Percentiles rank a stretch among this genome's conserved stretches.
Evolutionary conservation across 768 basidiomycete genomes (phyloP).

Genomic region (Lentinula sp.): DNA sequence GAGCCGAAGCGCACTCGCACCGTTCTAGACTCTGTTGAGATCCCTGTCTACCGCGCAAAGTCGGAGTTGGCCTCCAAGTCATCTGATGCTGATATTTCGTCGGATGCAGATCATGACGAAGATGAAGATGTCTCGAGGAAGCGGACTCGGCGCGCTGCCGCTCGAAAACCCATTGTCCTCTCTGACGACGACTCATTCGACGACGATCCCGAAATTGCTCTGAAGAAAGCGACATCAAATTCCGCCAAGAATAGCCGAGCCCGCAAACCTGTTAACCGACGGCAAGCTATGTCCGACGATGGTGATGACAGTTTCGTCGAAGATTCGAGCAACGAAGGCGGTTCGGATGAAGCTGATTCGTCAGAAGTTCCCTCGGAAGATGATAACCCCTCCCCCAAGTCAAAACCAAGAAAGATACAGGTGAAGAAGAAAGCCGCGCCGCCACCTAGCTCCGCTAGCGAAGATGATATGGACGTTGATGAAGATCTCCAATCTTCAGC

Average conservation of each 20-base stretch:
- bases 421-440: constrained; percentile 16
- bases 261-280: not conserved
- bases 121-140: constrained; percentile 29
- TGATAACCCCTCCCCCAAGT: constrained; percentile 20
- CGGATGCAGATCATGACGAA: constrained; percentile 27
- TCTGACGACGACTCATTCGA: constrained; percentile 40
- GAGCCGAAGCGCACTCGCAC: not conserved
- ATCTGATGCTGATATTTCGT: constrained; percentile 21
- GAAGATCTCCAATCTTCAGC: constrained; percentile 28
- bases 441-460: constrained; percentile 18
- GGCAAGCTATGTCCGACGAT: not conserved
- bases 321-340: not conserved
- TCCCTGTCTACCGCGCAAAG: not conserved
- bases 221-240: constrained; percentile 9
- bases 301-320: constrained; percentile 10
- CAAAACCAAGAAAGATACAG: constrained; percentile 19
- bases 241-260: not conserved
- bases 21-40: constrained; percentile 8
- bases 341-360: constrained; percentile 24
- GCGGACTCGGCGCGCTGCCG: constrained; percentile 32
- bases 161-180: constrained; percentile 39
- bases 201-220: constrained; percentile 16
- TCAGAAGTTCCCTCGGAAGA: constrained; percentile 8
- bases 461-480: constrained; percentile 57
- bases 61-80: constrained; percentile 14